Evolutionary conservation across 805 yeast genomes (phyloP).

Genomic region (Saturnispora ahearnii): DNA sequence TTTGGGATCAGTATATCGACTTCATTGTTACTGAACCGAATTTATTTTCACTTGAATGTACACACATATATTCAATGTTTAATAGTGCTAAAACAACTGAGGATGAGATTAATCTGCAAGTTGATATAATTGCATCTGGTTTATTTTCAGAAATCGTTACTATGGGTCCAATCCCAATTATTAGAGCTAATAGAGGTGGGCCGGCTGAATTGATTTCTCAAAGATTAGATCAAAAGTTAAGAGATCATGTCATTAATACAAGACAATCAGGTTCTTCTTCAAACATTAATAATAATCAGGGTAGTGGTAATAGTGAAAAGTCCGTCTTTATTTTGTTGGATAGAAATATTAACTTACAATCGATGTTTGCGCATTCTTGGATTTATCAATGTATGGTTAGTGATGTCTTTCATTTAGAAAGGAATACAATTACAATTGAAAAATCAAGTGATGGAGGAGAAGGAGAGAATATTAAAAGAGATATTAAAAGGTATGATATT

Average conservation of each 20-base stretch:
- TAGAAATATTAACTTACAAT: conserved; percentile 79
- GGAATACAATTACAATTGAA: conserved; percentile 70
- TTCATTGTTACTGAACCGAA: conserved; percentile 91
- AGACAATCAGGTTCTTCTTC: conserved; percentile 23
- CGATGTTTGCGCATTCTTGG: conserved; percentile 97
- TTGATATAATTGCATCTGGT: conserved; percentile 69
- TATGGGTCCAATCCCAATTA: conserved; percentile 72
- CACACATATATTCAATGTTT: conserved; percentile 55
- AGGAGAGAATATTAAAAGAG: conserved; percentile 29
- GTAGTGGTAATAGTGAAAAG: conserved; percentile 33
- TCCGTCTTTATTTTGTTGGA: conserved; percentile 77
- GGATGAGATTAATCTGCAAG: conserved; percentile 56
- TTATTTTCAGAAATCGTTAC: conserved; percentile 74
- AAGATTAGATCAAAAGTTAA: conserved; percentile 69
- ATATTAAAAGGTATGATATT: conserved; percentile 64
- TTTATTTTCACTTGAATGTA: conserved; percentile 68
- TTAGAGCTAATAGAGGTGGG: conserved; percentile 85
- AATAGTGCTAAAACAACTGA: conserved; percentile 69
- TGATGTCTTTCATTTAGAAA: conserved; percentile 74
- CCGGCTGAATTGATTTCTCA: conserved; percentile 93
- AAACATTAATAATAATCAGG: conserved; percentile 2
- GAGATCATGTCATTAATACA: conserved; percentile 78
- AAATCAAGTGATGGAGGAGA: conserved; percentile 25
- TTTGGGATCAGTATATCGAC: conserved; percentile 88
- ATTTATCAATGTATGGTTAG: conserved; percentile 94